These are phyloP conservation scores for Tuber melanosporum DNA, from an alignment of 495 filamentous ascomycete species.

Conservation along the genomic window DNA sequence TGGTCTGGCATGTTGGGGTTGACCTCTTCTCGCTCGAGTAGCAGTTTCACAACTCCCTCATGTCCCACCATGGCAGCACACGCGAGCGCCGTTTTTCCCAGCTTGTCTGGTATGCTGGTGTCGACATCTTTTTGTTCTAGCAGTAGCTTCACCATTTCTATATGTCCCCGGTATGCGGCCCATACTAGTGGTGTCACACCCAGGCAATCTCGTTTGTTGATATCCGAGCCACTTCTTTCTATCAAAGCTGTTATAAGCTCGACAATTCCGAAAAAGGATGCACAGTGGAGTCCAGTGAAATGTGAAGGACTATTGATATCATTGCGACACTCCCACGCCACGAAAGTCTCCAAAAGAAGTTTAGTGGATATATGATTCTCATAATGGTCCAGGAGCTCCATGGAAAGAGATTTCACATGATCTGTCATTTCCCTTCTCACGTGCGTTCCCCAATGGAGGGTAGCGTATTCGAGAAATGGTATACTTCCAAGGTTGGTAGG, in stretches of 20 bases:
- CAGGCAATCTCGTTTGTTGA: background rate
- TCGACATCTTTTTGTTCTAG: background rate
- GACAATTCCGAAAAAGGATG: background rate
- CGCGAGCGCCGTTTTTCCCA: slow-evolving; percentile 37
- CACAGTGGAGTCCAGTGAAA: background rate
- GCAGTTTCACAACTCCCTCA: slow-evolving; percentile 34
- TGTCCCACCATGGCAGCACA: slow-evolving; percentile 44
- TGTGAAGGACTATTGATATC: background rate
- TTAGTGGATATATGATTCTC: background rate
- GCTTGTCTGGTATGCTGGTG: background rate
- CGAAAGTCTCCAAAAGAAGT: background rate
- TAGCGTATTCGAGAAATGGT: no score
- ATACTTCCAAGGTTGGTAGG: no score
- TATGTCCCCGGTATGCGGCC: slow-evolving; percentile 36
- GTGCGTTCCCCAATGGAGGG: no score
- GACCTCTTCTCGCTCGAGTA: background rate
- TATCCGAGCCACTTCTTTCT: background rate
- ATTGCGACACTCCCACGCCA: no score
- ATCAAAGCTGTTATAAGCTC: background rate
- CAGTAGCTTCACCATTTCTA: slow-evolving; percentile 25
- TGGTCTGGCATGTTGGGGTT: background rate
- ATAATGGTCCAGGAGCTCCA: background rate
- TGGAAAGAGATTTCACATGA: background rate
- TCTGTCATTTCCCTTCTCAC: no score
- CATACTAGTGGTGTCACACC: slow-evolving; percentile 30